Base-by-base conservation (phyloP, 805 yeast species). In the Sugiyamaella valdiviana region DNA sequence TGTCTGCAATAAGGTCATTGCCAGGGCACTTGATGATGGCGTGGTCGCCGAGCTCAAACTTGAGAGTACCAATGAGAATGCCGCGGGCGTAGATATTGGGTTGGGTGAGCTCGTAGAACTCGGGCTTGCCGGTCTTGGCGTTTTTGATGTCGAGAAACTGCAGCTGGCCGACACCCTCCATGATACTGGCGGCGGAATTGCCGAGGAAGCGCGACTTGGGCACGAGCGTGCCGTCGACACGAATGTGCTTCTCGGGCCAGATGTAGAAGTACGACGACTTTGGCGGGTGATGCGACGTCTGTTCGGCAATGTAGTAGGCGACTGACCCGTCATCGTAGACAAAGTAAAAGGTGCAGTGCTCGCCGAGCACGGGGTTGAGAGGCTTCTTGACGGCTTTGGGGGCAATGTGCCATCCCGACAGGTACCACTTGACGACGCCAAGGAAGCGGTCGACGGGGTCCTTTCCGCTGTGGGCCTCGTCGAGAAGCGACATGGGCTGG, bases 311-410 rank as follows among this genome's bases (percentile, higher is more conserved):
- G 64, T 91, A 93, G 63, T 77, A 91, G 0, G 96, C 95, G 45
- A 76, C 76, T 3, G 75, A 63, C 24, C 73, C 77, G 44, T 84
- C 79, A 4, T 46, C 45, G 41, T 88, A 69, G 59, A 89, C 93
- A 99, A 99, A 93, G 64, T 84, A 90, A 61, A 96, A 83, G 17
- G 87, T 78, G 66, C 87, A 93, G 56, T 83, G 76, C 64, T 93
- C 99, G 24, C 98, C 97, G 21, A 93, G 64, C 5, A 93, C 88
- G 1, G 99, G 99, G 63, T 93, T 93, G 60, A 93, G 73, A 0
- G 99, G 99, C 66, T 93, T 93, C 65, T 93, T 93, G 14, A 93
- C 99, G 2, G 98, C 99, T 63, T 91, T 91, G 23, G 98, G 99
- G 1, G 97, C 93, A 64, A 93, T 93, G 63, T 93, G 97, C 98